Conservation (phyloP, 2,329 filamentous ascomycete species). For the Epichloe gansuensis region DNA sequence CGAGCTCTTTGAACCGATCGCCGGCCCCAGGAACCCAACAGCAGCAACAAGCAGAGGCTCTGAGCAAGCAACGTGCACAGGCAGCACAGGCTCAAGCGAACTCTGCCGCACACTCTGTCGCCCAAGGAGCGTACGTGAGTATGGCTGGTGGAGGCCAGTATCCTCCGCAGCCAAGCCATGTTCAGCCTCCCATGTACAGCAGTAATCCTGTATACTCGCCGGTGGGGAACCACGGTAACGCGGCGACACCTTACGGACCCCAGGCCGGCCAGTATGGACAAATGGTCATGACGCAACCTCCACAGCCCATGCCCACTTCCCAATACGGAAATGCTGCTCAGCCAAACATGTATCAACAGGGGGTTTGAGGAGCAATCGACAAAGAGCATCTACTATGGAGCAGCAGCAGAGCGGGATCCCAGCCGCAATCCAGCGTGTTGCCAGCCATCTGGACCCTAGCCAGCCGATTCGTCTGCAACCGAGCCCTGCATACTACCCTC, state of each 20-base stretch:
- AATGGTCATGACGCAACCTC: constrained; percentile 58
- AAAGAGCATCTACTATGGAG: constrained; percentile 93
- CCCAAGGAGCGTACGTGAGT: constrained; percentile 51
- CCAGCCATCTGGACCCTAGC: constrained; percentile 88
- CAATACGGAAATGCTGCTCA: constrained; percentile 49
- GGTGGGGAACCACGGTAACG: constrained; percentile 30
- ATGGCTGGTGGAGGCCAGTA: constrained; percentile 37
- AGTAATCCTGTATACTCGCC: constrained; percentile 74
- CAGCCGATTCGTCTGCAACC: constrained; percentile 90
- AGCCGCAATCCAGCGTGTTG: constrained; percentile 82
- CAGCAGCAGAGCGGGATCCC: constrained; percentile 89
- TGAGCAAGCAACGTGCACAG: constrained; percentile 82
- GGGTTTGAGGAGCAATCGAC: constrained; percentile 60
- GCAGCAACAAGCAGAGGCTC: constrained; percentile 85
- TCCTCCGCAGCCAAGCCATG: constrained; percentile 28
- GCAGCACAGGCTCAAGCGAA: constrained; percentile 59
- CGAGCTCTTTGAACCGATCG: constrained; percentile 72
- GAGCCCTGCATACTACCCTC: constrained; percentile 93
- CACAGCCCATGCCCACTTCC: constrained; percentile 51
- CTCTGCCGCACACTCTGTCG: constrained; percentile 52
- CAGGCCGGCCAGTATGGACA: constrained; percentile 61
- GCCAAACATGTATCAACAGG: constrained; percentile 50
- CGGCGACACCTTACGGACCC: constrained; percentile 64
- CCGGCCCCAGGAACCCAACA: constrained; percentile 89
- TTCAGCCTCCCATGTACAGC: constrained; percentile 60